These are phyloP conservation scores for Penicillium hordei DNA, from an alignment of 2,329 filamentous ascomycete genomes.

Conservation along the genomic window DNA sequence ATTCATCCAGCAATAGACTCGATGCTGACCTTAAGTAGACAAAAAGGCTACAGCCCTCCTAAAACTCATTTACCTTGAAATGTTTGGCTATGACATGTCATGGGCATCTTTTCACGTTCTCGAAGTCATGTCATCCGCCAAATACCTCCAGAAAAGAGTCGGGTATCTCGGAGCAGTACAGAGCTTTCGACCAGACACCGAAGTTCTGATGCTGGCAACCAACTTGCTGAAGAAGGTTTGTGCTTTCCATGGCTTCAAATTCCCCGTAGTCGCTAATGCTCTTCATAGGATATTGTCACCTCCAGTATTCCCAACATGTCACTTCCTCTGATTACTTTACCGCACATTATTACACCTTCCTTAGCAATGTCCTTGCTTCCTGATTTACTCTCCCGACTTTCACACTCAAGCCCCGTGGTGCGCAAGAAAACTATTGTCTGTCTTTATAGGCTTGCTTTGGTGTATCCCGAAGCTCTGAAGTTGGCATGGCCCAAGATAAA, in stretches of 20 bases:
- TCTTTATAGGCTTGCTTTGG: constrained; percentile 85
- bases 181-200: constrained; percentile 91
- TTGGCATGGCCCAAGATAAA: constrained; percentile 98
- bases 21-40: constrained; percentile 53
- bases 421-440: constrained; percentile 96
- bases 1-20: background rate
- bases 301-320: constrained; percentile 73
- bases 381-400: constrained; percentile 81
- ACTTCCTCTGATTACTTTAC: constrained; percentile 84
- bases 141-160: constrained; percentile 92
- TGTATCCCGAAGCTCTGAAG: constrained; percentile 92
- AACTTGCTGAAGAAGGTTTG: constrained; percentile 89
- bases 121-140: constrained; percentile 96
- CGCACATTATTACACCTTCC: constrained; percentile 89
- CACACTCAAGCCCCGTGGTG: constrained; percentile 79
- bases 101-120: constrained; percentile 98
- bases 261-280: constrained; percentile 14
- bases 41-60: constrained; percentile 93
- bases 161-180: constrained; percentile 94
- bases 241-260: background rate
- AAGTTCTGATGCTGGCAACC: constrained; percentile 95
- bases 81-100: constrained; percentile 99
- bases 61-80: constrained; percentile 96
- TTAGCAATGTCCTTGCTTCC: constrained; percentile 85
- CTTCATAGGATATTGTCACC: constrained; percentile 57